These are phyloP conservation scores for Wickerhamomyces alni DNA, from an alignment of 805 yeast species.

Conservation along the genomic window DNA sequence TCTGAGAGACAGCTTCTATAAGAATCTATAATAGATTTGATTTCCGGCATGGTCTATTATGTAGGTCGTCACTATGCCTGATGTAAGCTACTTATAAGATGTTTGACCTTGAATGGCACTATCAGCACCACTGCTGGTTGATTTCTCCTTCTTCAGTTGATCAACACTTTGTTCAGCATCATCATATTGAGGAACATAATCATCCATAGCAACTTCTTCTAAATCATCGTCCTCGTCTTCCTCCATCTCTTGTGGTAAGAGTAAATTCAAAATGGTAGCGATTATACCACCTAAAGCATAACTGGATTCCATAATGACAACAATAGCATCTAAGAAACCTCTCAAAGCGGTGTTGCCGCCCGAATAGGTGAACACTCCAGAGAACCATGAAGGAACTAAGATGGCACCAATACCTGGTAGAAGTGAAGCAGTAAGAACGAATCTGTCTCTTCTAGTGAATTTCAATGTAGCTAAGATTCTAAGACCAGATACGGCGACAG, in stretches of 20 bases:
- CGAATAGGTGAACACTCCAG: slow-evolving; percentile 53
- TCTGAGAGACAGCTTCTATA: too few relatives aligned
- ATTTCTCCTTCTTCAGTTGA: neutral
- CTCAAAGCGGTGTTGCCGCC: slow-evolving; percentile 51
- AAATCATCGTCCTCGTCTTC: slow-evolving; percentile 27
- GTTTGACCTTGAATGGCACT: too few relatives aligned
- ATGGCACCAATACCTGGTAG: slow-evolving; percentile 64
- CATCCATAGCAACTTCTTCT: slow-evolving; percentile 19
- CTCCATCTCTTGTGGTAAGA: slow-evolving; percentile 55
- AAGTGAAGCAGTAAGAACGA: slow-evolving; percentile 59
- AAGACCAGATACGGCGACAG: slow-evolving; percentile 72
- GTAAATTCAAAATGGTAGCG: slow-evolving; percentile 53
- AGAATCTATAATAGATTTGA: too few relatives aligned
- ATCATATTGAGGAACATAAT: slow-evolving; percentile 21
- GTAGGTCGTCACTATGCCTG: too few relatives aligned
- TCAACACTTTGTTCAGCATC: slow-evolving; percentile 14
- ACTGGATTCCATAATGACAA: slow-evolving; percentile 66
- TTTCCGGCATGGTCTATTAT: too few relatives aligned
- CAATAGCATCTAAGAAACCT: slow-evolving; percentile 66
- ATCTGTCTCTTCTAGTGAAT: slow-evolving; percentile 69
- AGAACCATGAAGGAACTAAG: slow-evolving; percentile 61
- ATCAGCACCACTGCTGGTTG: neutral
- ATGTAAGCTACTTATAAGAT: too few relatives aligned
- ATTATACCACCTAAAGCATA: slow-evolving; percentile 65
- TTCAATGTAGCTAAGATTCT: slow-evolving; percentile 47